phyloP scores from a whole-genome alignment of 768 basidiomycete species.

The Leccinum ochraceum region DNA sequence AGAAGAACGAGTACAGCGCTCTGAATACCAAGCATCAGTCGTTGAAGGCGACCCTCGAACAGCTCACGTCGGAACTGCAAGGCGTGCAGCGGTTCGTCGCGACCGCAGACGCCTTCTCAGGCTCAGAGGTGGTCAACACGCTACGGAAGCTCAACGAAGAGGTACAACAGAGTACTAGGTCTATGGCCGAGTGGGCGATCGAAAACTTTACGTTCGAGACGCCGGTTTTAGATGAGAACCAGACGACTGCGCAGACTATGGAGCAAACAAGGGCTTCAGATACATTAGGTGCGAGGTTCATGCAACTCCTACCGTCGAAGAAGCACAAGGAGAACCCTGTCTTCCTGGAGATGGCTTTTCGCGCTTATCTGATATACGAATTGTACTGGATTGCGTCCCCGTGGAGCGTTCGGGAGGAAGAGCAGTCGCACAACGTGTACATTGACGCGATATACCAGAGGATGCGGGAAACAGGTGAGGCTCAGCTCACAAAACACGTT shows the following conservation, averaged over 20 bases:
- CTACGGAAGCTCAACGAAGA: conserved; percentile 45
- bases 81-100: conserved; percentile 45
- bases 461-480: conserved; percentile 37
- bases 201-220: conserved; percentile 36
- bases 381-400: conserved; percentile 22
- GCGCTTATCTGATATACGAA: conserved; percentile 25
- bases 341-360: conserved; percentile 35
- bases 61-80: conserved; percentile 43
- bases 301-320: conserved; percentile 22
- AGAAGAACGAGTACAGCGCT: conserved; percentile 15
- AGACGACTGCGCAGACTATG: conserved; percentile 1
- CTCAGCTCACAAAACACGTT: neutral
- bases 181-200: conserved; percentile 45
- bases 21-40: conserved; percentile 14
- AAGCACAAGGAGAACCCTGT: conserved; percentile 29
- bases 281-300: conserved; percentile 17
- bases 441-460: conserved; percentile 32
- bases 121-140: conserved; percentile 44
- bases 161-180: conserved; percentile 45
- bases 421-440: conserved; percentile 17
- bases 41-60: conserved; percentile 32
- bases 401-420: conserved; percentile 25
- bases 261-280: conserved; percentile 15
- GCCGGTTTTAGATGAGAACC: neutral
- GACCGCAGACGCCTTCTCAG: conserved; percentile 42